These are phyloP conservation scores for Suhomyces bokatorum DNA, from an alignment of 1,139 yeast species.

Conservation along the genomic window DNA sequence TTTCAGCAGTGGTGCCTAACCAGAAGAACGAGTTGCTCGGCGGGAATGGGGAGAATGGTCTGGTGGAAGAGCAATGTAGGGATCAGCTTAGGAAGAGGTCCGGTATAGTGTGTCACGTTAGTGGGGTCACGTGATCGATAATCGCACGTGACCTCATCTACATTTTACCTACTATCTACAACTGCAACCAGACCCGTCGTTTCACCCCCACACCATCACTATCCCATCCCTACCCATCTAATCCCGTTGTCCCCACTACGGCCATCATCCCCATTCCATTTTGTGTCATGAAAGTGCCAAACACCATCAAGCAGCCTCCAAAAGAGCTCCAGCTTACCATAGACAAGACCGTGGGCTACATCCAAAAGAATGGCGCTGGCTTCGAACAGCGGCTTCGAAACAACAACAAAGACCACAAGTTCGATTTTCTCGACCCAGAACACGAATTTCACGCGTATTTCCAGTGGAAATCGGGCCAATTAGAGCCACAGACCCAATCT, in stretches of 20 bases:
- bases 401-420: conserved; percentile 53
- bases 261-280: background rate
- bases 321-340: conserved; percentile 38
- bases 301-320: background rate
- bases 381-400: conserved; percentile 63
- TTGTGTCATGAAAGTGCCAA: background rate
- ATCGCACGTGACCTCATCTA: conserved; percentile 1
- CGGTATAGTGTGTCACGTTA: background rate
- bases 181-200: no score
- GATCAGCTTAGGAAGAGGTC: background rate
- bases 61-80: background rate
- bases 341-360: conserved; percentile 72
- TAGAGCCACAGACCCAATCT: background rate
- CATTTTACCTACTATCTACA: no score
- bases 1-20: background rate
- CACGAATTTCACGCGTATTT: conserved; percentile 64
- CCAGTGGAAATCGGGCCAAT: conserved; percentile 32
- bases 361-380: conserved; percentile 62
- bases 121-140: background rate
- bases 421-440: conserved; percentile 56
- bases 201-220: no score
- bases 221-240: no score
- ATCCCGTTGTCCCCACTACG: no score
- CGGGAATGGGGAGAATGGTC: background rate
- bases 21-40: background rate